These are phyloP conservation scores for Nevesoporus exiguus DNA, from an alignment of 768 basidiomycete genomes.

Conservation along the genomic window DNA sequence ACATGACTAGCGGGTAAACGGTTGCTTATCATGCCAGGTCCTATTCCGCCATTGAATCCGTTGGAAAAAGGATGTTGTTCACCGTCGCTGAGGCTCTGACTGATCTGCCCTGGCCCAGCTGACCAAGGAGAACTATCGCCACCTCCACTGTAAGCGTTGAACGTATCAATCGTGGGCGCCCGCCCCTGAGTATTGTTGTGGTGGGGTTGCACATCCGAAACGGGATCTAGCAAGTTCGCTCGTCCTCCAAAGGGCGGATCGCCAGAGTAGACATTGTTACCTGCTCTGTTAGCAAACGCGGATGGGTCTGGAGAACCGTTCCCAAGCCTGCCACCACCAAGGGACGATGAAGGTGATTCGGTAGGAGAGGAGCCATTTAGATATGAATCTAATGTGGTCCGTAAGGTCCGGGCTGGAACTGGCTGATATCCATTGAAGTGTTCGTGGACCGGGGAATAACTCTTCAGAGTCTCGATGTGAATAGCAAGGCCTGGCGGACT, in stretches of 20 bases:
- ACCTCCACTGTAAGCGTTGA: constrained; percentile 34
- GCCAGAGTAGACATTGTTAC: constrained; percentile 33
- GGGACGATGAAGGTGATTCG: constrained; percentile 72
- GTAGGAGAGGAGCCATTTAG: constrained; percentile 51
- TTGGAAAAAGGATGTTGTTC: constrained; percentile 25
- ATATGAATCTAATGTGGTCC: constrained; percentile 66
- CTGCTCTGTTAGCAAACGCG: constrained; percentile 47
- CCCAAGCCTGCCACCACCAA: constrained; percentile 59
- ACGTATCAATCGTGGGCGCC: constrained; percentile 37
- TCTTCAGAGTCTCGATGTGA: constrained; percentile 48
- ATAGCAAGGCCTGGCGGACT: constrained; percentile 55
- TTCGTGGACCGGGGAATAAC: constrained; percentile 38
- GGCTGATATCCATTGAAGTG: constrained; percentile 59
- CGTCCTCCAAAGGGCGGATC: constrained; percentile 38
- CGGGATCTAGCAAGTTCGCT: constrained; percentile 39
- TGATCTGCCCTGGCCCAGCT: constrained; percentile 23
- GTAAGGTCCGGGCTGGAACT: constrained; percentile 56
- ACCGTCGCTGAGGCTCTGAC: constrained; percentile 18
- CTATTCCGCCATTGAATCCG: constrained; percentile 22
- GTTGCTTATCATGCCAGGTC: constrained; percentile 16
- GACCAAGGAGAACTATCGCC: constrained; percentile 35
- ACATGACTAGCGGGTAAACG: constrained; percentile 19
- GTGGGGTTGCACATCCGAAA: constrained; percentile 39
- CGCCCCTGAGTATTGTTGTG: constrained; percentile 32
- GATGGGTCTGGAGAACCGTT: constrained; percentile 69